Base-by-base conservation (phyloP, 73 alveolate genomes). In the Paramecium caudatum region DNA sequence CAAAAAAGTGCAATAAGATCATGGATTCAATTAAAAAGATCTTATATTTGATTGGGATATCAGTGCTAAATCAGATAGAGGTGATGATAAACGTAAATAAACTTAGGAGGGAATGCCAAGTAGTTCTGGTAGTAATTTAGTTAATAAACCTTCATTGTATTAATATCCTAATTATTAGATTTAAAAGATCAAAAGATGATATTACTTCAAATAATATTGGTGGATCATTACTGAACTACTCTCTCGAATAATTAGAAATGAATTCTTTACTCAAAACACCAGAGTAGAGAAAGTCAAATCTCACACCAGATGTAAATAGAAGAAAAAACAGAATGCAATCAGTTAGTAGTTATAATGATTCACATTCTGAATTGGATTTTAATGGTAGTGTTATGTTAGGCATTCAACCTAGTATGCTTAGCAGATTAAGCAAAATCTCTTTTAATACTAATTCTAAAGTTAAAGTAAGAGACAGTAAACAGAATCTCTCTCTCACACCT, bases 361-460 rank as follows among this genome's bases (percentile, higher is more conserved):
- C 88, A 15, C 62, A n/a, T 7, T 74, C 88, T 21, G 65, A 74
- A 15, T 9, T 74, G 6, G 88, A 74, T 74, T 41, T 41, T n/a
- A 74, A 74, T 15, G 39, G 47, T n/a, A 74, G 88, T 39, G 47
- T 74, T 0, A 0, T 74, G 69, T 74, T 74, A 74, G 69, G 88
- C 7, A 74, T 74, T 2, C 33, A 74, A 43, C 88, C 88, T 19
- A 74, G 88, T 74, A 74, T 74, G 88, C 43, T 74, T 13, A 74
- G 88, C 43, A 74, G 88, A 23, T 39, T 74, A 45, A 74, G 88
- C 12, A 74, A 74, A 45, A 19, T 39, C 9, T 74, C 88, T 0
- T 74, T 74, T 27, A 37, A 45, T 19, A 39, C 88, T 5, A 74
- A 74, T 25, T 74, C 88, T 15, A 43, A 30, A 34, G 62, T 23